phyloP scores from a whole-genome alignment of 192 early-diverging fungal genomes.

The Mortierella hygrophila region DNA sequence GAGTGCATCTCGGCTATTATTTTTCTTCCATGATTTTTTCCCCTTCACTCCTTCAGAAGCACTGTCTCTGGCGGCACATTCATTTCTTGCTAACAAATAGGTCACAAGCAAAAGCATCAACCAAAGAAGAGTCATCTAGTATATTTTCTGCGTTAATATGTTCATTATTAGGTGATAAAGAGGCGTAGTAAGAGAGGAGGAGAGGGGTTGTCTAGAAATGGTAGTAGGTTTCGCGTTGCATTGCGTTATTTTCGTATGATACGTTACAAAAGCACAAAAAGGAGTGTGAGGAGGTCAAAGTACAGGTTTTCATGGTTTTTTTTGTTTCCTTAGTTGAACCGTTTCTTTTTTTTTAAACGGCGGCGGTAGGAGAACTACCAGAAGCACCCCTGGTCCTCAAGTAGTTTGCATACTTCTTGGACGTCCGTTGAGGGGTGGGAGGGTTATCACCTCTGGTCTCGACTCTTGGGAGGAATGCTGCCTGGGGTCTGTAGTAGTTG shows the following conservation, averaged over 20 bases:
- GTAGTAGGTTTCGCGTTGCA: background rate
- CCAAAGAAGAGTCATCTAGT: no score
- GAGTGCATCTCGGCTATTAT: no score
- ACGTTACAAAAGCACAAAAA: constrained; percentile 9
- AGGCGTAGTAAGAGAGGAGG: background rate
- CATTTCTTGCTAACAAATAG: no score
- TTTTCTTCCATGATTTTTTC: no score
- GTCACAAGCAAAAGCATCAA: no score
- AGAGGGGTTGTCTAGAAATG: background rate
- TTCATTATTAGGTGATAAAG: constrained; percentile 4
- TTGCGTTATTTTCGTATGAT: background rate
- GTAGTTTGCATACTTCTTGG: constrained; percentile 34
- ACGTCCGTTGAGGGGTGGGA: constrained; percentile 26
- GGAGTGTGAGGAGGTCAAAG: background rate
- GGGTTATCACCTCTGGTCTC: constrained; percentile 13
- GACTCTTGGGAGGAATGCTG: constrained; percentile 24
- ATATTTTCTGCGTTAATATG: background rate
- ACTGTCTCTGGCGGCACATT: no score
- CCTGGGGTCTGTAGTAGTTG: constrained; percentile 24
- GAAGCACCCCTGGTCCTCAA: background rate
- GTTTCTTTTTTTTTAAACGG: background rate
- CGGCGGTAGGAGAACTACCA: background rate
- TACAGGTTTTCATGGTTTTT: background rate
- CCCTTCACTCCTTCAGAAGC: no score
- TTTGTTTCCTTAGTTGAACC: background rate